Percentiles rank a stretch among this genome's conserved stretches.
These are phyloP conservation scores for Penium margaritaceum DNA, from an alignment of 139 green algal genomes.

Conservation along the genomic window DNA sequence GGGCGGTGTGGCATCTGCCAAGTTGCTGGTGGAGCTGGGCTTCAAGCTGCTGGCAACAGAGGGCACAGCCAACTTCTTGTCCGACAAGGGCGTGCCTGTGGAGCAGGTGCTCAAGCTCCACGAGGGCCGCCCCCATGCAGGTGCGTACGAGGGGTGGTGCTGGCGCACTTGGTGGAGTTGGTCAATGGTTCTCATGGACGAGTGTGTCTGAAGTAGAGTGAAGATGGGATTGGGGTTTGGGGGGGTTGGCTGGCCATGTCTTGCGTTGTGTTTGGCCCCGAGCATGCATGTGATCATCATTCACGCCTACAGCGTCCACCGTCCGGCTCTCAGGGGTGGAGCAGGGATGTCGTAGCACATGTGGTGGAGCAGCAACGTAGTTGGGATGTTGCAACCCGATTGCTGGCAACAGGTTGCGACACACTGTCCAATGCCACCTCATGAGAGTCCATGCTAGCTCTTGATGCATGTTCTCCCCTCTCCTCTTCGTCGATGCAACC, in stretches of 20 bases:
- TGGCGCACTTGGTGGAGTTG: too few species aligned
- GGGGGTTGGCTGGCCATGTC: background rate
- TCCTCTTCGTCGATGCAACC: background rate
- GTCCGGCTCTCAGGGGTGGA: background rate
- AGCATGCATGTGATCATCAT: background rate
- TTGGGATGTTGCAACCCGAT: too few species aligned
- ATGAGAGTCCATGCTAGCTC: background rate
- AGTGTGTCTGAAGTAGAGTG: background rate
- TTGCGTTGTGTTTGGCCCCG: background rate
- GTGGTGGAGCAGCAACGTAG: too few species aligned
- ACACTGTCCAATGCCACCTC: too few species aligned
- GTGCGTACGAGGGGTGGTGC: too few species aligned
- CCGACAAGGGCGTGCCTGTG: constrained; percentile 47
- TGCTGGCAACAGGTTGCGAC: too few species aligned
- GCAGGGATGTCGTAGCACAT: too few species aligned
- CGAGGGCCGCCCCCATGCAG: constrained; percentile 83
- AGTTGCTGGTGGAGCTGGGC: constrained; percentile 73
- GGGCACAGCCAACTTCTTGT: constrained; percentile 64
- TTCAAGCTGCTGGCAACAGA: constrained; percentile 78
- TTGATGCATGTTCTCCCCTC: background rate
- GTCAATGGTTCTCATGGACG: too few species aligned
- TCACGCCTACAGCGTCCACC: background rate
- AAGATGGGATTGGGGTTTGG: background rate
- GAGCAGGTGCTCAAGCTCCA: constrained; percentile 89
- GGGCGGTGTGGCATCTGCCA: constrained; percentile 68